These are phyloP conservation scores for Acacia concinna DNA, from an alignment of 331 rosid genomes.

Conservation along the genomic window DNA sequence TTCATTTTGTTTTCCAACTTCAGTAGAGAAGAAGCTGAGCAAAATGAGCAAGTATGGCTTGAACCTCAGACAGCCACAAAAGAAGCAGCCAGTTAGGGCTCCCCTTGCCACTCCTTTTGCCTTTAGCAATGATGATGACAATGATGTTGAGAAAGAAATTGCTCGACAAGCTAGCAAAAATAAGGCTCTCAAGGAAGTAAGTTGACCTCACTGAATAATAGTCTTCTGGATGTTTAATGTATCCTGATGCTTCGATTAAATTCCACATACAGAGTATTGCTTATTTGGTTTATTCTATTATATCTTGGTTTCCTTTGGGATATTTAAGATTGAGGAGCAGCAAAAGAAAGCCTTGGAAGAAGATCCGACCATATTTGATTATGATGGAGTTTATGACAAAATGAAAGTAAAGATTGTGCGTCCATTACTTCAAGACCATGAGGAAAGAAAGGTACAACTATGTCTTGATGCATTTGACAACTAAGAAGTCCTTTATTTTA, in stretches of 20 bases:
- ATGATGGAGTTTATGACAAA: slow-evolving; percentile 88
- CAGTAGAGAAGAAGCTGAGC: slow-evolving; percentile 15
- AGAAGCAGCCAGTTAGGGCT: slow-evolving; percentile 58
- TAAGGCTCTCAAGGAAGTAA: slow-evolving; percentile 72
- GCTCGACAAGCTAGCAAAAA: slow-evolving; percentile 84
- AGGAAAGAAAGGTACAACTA: slow-evolving; percentile 64
- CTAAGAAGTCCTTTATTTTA: background rate
- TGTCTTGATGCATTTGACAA: background rate
- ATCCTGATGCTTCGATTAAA: background rate
- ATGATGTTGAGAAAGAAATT: slow-evolving; percentile 80
- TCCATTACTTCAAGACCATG: slow-evolving; percentile 65
- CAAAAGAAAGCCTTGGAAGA: slow-evolving; percentile 82
- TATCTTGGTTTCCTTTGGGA: slow-evolving; percentile 18
- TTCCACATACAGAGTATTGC: background rate
- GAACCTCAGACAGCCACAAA: slow-evolving; percentile 68
- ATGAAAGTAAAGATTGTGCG: slow-evolving; percentile 75
- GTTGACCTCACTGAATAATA: slow-evolving; percentile 22
- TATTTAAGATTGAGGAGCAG: slow-evolving; percentile 73
- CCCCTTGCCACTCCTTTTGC: slow-evolving; percentile 59
- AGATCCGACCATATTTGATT: slow-evolving; percentile 81
- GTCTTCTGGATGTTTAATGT: slow-evolving; percentile 1
- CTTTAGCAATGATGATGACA: slow-evolving; percentile 61
- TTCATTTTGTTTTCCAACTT: slow-evolving; percentile 21
- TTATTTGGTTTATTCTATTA: background rate
- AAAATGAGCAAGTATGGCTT: slow-evolving; percentile 85